Percentiles rank a stretch among this genome's conserved stretches.
Conservation (phyloP, 805 yeast genomes). For the Wickerhamiella lipophila region DNA sequence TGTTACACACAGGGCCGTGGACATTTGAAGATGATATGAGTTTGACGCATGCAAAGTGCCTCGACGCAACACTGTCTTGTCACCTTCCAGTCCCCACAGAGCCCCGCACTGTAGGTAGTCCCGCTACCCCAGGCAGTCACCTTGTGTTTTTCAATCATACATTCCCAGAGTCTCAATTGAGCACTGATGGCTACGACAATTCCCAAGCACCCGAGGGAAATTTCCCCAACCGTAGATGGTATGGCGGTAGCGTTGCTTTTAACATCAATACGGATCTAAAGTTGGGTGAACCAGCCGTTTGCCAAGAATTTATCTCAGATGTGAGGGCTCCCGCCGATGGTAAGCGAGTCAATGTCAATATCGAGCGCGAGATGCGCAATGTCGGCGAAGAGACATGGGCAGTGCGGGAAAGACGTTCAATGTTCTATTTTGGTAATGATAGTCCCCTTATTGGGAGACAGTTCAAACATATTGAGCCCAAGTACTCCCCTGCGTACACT, state of each 20-base stretch:
- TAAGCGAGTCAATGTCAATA: conserved; percentile 38
- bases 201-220: conserved; percentile 50
- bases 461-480: conserved; percentile 20
- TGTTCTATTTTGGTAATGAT: conserved; percentile 43
- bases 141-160: conserved; percentile 55
- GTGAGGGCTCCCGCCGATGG: conserved; percentile 14
- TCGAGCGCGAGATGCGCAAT: conserved; percentile 37
- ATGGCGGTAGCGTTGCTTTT: conserved; percentile 48
- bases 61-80: conserved; percentile 24
- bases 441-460: conserved; percentile 19
- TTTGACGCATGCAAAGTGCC: conserved; percentile 22
- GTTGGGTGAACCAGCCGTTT: conserved; percentile 32
- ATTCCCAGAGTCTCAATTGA: conserved; percentile 36
- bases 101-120: conserved; percentile 15
- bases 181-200: conserved; percentile 68
- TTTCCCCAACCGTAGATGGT: conserved; percentile 61
- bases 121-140: conserved; percentile 42
- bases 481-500: conserved; percentile 13
- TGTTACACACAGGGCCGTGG: conserved; percentile 23
- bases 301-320: conserved; percentile 40
- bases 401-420: conserved; percentile 42
- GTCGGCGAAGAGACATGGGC: conserved; percentile 21
- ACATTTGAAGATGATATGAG: conserved; percentile 23
- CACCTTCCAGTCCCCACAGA: conserved; percentile 19
- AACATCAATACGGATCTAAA: conserved; percentile 25